These are phyloP conservation scores for Chlorella sorokiniana DNA, from an alignment of 139 green algal species.

Conservation along the genomic window DNA sequence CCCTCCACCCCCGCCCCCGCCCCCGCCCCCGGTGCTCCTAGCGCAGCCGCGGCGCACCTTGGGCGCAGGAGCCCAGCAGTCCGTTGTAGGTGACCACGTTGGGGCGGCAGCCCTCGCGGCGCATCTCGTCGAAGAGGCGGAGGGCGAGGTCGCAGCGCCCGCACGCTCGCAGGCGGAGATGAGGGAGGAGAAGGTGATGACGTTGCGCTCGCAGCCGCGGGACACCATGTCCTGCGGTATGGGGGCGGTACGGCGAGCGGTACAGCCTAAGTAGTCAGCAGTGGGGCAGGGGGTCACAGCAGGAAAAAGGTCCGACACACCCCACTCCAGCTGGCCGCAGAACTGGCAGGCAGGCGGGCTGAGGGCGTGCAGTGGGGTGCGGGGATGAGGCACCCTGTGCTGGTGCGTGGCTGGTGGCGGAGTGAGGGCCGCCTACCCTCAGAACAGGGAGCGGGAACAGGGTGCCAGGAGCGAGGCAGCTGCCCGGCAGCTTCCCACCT, in stretches of 20 bases:
- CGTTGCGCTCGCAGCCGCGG: constrained; percentile 63
- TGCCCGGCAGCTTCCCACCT: no score
- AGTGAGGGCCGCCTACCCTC: no score
- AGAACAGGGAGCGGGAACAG: no score
- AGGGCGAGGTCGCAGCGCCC: constrained; percentile 31
- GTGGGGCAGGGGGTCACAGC: not conserved
- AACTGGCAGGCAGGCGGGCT: no score
- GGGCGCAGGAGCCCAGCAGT: constrained; percentile 36
- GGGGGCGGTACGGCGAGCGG: not conserved
- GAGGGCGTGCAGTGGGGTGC: no score
- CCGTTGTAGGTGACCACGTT: constrained; percentile 54
- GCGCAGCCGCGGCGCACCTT: constrained; percentile 5
- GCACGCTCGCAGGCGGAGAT: constrained; percentile 72
- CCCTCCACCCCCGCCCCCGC: constrained; percentile 18
- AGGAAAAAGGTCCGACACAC: no score
- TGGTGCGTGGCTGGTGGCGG: no score
- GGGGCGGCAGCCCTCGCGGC: constrained; percentile 21
- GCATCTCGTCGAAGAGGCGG: constrained; percentile 47
- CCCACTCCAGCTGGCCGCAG: no score
- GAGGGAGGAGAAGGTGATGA: constrained; percentile 86
- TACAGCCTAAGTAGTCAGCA: not conserved
- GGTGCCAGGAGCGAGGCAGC: no score
- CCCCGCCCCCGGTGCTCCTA: no score
- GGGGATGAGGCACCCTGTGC: no score
- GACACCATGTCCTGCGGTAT: constrained; percentile 69